Base-by-base conservation (phyloP, 139 green algal species). In the Chlorella sp. region DNA sequence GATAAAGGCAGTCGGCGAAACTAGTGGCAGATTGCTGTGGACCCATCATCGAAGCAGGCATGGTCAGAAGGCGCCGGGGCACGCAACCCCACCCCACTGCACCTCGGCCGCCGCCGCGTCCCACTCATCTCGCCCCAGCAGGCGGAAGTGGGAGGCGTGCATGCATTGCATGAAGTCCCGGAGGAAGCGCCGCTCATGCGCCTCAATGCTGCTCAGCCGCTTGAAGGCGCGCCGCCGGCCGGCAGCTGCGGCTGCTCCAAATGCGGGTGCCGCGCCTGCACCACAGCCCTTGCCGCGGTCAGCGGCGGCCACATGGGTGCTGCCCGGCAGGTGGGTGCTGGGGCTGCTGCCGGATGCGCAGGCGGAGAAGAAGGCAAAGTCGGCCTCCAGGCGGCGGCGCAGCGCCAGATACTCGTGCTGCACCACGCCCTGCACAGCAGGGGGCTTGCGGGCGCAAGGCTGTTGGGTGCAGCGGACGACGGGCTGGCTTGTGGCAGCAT, bases 181-280 rank as follows among this genome's bases (percentile, higher is more conserved):
- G 55, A 81, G 74, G 74, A 81, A 81, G 20, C 74, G 74, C 32
- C 55, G 56, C 32, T 69, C 56, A 4, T 81, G 74, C 74, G 47
- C 74, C 34, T 68, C 51, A 6, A 68, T 68, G 39, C 74, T 68
- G n/a, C 44, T 80, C 28, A 65, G 44, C 44, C 47, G 72, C 26
- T 65, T 32, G 25, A 80, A 56, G 72, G 51, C 51, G 12, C 72
- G 44, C 28, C 38, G 38, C 5, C 25, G 17, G 38, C 25, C 23
- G 38, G 70, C 23, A 1, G 6, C 12, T 26, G 26, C 41, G 13
- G 16, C n/a, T 20, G 18, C 16, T 21, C 38, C 70, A 18, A 5
- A 13, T 5, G 23, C 70, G 38, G 32, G 38, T 55, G 36, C 17
- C 6, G 9, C 18, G 28, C 3, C 36, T 28, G 12, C 23, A 32